These are phyloP conservation scores for Chalara sp. DNA, from an alignment of 2,329 filamentous ascomycete species.

Conservation along the genomic window DNA sequence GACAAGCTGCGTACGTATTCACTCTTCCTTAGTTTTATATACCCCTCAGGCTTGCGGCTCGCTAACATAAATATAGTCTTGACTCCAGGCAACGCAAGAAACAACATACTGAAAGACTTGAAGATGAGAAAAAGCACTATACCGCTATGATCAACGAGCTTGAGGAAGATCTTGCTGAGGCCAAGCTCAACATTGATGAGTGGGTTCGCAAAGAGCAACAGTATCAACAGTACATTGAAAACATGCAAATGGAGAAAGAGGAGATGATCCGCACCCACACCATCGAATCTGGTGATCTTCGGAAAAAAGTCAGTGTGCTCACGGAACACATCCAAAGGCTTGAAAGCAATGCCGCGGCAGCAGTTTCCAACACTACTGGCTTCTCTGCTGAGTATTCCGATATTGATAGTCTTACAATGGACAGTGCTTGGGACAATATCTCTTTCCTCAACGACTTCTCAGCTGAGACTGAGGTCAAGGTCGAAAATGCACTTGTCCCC, in stretches of 20 bases:
- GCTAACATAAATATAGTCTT: conserved; percentile 49
- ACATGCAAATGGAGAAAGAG: conserved; percentile 78
- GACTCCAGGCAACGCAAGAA: conserved; percentile 98
- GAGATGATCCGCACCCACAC: conserved; percentile 85
- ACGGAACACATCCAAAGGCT: conserved; percentile 65
- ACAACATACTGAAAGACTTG: conserved; percentile 92
- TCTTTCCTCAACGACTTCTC: conserved; percentile 68
- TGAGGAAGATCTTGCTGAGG: conserved; percentile 67
- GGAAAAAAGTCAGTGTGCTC: conserved; percentile 85
- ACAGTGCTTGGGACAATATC: conserved; percentile 75
- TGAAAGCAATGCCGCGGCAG: conserved; percentile 51
- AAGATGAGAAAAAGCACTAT: conserved; percentile 94
- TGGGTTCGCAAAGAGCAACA: conserved; percentile 68
- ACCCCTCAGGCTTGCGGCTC: conserved; percentile 8
- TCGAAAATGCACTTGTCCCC: conserved; percentile 44
- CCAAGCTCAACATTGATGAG: conserved; percentile 64
- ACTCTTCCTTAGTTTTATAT: conserved; percentile 19
- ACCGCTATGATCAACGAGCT: conserved; percentile 68
- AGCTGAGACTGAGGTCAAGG: conserved; percentile 56
- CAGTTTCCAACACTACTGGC: conserved; percentile 49
- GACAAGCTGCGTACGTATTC: conserved; percentile 83
- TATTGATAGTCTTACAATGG: conserved; percentile 80
- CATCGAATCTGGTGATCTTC: conserved; percentile 81
- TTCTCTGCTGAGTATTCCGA: conserved; percentile 69
- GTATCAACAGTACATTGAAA: conserved; percentile 68